A percentile compares a stretch with the other conserved stretches of the same genome.
phyloP scores from a whole-genome alignment of 805 yeast species.

The Metschnikowia picachoensis region DNA sequence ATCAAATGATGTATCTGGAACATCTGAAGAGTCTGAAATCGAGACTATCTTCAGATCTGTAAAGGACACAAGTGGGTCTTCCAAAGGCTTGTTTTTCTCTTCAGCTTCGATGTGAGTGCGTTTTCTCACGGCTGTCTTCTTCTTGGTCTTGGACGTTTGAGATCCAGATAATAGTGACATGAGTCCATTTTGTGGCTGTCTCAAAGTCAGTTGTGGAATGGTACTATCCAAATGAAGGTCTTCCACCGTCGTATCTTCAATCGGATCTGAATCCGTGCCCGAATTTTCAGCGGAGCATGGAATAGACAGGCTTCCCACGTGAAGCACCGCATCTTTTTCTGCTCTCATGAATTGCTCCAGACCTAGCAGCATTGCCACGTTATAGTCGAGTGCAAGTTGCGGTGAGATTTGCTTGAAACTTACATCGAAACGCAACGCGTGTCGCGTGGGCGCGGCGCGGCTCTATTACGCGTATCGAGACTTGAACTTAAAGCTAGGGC shows the following conservation, averaged over 20 bases:
- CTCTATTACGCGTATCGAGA: neutral
- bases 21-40: conserved; percentile 1
- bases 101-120: neutral
- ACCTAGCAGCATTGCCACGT: conserved; percentile 13
- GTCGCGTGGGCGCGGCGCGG: neutral
- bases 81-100: no score
- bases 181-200: conserved; percentile 6
- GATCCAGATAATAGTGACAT: conserved; percentile 18
- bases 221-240: neutral
- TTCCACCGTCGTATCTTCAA: conserved; percentile 2
- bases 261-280: conserved; percentile 1
- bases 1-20: conserved; percentile 7
- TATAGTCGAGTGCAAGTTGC: neutral
- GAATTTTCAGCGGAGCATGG: neutral
- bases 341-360: conserved; percentile 12
- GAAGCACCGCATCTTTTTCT: neutral
- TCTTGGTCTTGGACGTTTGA: conserved; percentile 1
- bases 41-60: neutral
- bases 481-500: neutral
- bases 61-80: neutral
- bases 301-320: no score
- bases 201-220: neutral
- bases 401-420: neutral
- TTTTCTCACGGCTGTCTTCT: conserved; percentile 1
- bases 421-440: conserved; percentile 1